Base-by-base conservation (phyloP, 2,329 filamentous ascomycete genomes). In the Verticillium dahliae region DNA sequence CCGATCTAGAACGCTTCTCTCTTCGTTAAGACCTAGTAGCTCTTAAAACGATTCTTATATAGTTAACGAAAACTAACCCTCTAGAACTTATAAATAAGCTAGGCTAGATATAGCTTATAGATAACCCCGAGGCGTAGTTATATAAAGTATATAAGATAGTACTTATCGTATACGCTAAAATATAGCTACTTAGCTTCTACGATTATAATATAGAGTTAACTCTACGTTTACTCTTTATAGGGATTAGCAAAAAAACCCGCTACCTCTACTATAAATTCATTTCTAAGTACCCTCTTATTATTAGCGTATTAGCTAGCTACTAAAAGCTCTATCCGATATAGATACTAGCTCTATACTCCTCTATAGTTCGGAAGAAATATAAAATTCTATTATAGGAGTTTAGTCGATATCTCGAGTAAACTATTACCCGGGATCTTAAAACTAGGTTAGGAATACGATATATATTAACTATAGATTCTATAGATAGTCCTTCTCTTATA, bases 161-260 rank as follows among this genome's bases (percentile, higher is more conserved):
- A 2, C 65, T 73, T 0, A 70, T 68, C 1, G 62, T 71, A 0
- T 71, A 74, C 58, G 72, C 72, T 2, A 71, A 74, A 58, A 69
- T 73, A 66, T 72, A 74, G 60, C 59, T 73, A 4, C 35, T 72
- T 60, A 63, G 57, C 2, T 74, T 73, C 31, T 73, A 74, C 57
- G 69, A 73, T 27, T 59, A 64, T n/a, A 59, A 70, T 15, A 65
- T 66, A 10, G 11, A 64, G 1, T 59, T 57, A 2, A 64, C 33
- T 27, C 71, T 69, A 7, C 56, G 60, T 3, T 50, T 72, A 11
- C 59, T 59, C 0, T 70, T 71, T 33, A 73, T 74, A n/a, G 72
- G 72, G 7, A 70, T 69, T 0, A 73, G 72, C 59, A 73, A 73
- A 73, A 73, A 60, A 74, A 73, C 71, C 1, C 73, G 72, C 57